Evolutionary conservation across 805 yeast genomes (phyloP).

Genomic region (Zygosaccharomyces rouxii): DNA sequence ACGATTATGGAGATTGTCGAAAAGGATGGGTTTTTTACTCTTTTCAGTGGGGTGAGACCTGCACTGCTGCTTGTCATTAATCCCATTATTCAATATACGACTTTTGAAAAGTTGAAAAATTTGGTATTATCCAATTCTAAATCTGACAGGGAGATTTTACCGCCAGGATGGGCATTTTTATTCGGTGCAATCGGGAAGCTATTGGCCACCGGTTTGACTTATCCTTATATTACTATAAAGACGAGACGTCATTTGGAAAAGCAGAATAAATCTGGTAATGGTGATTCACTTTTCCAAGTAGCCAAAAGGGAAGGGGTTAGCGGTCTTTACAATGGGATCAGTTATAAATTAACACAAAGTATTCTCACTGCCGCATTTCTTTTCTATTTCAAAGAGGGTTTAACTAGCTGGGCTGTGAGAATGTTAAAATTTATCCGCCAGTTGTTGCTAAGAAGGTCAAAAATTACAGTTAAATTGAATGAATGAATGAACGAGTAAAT

Average conservation of each 20-base stretch:
- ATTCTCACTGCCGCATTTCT: constrained; percentile 85
- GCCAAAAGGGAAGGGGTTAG: constrained; percentile 64
- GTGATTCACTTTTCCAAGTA: constrained; percentile 45
- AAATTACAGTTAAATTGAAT: not conserved
- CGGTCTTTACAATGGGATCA: constrained; percentile 77
- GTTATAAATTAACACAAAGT: constrained; percentile 75
- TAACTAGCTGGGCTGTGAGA: constrained; percentile 54
- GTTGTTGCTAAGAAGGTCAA: constrained; percentile 4
- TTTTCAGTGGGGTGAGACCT: constrained; percentile 83
- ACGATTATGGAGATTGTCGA: constrained; percentile 59
- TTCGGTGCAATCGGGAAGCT: constrained; percentile 88
- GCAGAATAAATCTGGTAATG: constrained; percentile 25
- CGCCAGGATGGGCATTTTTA: constrained; percentile 73
- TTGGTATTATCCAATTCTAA: constrained; percentile 43
- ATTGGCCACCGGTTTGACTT: constrained; percentile 82
- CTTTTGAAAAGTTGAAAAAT: constrained; percentile 81
- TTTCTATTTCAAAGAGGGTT: constrained; percentile 85
- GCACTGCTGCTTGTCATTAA: constrained; percentile 81
- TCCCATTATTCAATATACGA: constrained; percentile 89
- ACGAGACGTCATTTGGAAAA: constrained; percentile 77
- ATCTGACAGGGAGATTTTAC: constrained; percentile 37
- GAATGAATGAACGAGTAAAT: too few species aligned
- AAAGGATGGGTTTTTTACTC: constrained; percentile 64
- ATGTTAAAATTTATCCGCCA: constrained; percentile 42
- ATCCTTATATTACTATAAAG: constrained; percentile 87